Conservation (phyloP, 495 filamentous ascomycete genomes). For the Neurospora sp. region DNA sequence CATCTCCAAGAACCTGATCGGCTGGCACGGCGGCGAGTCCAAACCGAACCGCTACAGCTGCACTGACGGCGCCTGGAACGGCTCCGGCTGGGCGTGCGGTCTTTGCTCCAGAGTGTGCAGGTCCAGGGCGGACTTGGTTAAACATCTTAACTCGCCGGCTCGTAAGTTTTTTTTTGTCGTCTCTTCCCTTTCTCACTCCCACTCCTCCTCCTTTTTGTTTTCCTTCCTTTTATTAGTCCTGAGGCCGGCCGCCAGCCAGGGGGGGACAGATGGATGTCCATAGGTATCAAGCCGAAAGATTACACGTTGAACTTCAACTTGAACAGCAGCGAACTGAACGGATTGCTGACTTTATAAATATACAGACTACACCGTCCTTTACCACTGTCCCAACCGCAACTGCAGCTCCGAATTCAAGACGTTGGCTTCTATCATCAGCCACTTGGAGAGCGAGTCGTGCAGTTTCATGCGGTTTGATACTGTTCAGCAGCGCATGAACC, state of each 20-base stretch:
- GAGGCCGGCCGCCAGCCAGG: not conserved
- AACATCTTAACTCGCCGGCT: conserved; percentile 14
- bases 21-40: conserved; percentile 7
- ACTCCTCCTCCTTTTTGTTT: not conserved
- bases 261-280: not conserved
- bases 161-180: conserved; percentile 9
- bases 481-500: conserved; percentile 23
- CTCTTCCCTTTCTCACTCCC: not conserved
- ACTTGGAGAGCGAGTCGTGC: conserved; percentile 47
- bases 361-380: conserved; percentile 35
- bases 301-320: not conserved
- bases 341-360: not conserved
- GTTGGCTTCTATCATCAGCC: conserved; percentile 41
- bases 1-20: conserved; percentile 18
- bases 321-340: not conserved
- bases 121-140: not conserved
- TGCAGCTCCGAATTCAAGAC: conserved; percentile 38
- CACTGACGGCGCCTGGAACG: conserved; percentile 8
- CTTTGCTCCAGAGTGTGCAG: conserved; percentile 13
- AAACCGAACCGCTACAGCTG: conserved; percentile 6
- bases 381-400: conserved; percentile 39
- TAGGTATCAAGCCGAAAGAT: not conserved
- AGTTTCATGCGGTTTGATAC: conserved; percentile 36
- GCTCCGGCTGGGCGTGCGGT: conserved; percentile 10
- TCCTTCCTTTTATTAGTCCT: not conserved